Evolutionary conservation across 1,139 yeast genomes (phyloP).

Genomic region (Taphrina deformans): DNA sequence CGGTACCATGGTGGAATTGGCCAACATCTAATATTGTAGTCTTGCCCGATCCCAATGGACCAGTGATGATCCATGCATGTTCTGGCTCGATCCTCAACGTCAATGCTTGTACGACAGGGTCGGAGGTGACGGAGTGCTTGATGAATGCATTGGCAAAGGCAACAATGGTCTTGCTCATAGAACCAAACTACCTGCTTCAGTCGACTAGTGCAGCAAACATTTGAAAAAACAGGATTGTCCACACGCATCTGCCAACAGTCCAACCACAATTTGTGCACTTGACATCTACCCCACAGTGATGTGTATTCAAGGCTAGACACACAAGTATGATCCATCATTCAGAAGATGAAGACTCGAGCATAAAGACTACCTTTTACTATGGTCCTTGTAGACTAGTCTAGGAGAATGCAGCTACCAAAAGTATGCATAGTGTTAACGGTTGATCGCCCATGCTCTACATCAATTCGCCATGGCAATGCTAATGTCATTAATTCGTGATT

Average conservation of each 20-base stretch:
- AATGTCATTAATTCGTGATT: background rate
- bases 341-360: too few relatives aligned
- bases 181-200: background rate
- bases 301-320: too few relatives aligned
- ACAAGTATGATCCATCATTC: too few relatives aligned
- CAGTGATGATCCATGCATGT: slow-evolving; percentile 31
- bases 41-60: slow-evolving; percentile 34
- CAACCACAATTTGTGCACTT: too few relatives aligned
- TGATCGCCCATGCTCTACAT: background rate
- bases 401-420: too few relatives aligned
- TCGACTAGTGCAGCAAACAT: too few relatives aligned
- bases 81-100: slow-evolving; percentile 11
- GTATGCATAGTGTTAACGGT: too few relatives aligned
- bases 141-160: background rate
- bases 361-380: too few relatives aligned
- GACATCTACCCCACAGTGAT: too few relatives aligned
- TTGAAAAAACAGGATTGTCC: too few relatives aligned
- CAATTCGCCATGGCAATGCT: background rate
- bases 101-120: slow-evolving; percentile 17
- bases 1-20: too few relatives aligned
- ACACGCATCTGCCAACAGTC: too few relatives aligned
- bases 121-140: background rate
- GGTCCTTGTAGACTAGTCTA: background rate
- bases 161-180: slow-evolving; percentile 4
- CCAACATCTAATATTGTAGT: slow-evolving; percentile 21